These are phyloP conservation scores for Leucocoprinus leucothites DNA, from an alignment of 768 basidiomycete genomes.

Conservation along the genomic window DNA sequence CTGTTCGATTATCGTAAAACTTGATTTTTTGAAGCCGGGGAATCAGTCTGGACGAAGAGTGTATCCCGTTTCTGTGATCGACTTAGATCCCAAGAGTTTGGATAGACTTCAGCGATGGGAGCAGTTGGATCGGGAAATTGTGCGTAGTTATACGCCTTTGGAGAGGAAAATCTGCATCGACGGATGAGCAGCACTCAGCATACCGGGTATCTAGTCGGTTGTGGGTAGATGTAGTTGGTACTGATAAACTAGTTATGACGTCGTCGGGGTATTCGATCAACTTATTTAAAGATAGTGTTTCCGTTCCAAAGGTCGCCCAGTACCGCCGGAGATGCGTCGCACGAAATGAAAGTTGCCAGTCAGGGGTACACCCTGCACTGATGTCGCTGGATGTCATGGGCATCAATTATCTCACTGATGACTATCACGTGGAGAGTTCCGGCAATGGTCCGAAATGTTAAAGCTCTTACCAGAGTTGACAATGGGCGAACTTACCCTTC, in stretches of 20 bases:
- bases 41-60: slow-evolving; percentile 11
- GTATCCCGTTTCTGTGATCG: slow-evolving; percentile 63
- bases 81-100: slow-evolving; percentile 81
- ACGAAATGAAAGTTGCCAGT: no score
- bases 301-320: neutral
- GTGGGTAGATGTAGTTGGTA: neutral
- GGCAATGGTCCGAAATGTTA: slow-evolving; percentile 7
- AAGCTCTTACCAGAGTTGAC: neutral
- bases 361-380: no score
- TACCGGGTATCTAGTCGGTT: neutral
- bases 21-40: slow-evolving; percentile 27
- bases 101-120: slow-evolving; percentile 67
- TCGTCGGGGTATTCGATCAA: neutral
- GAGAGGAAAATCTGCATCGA: slow-evolving; percentile 32
- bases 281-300: slow-evolving; percentile 12
- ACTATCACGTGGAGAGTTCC: slow-evolving; percentile 9
- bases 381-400: no score
- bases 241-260: no score
- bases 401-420: neutral
- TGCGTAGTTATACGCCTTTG: slow-evolving; percentile 18
- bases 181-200: slow-evolving; percentile 14
- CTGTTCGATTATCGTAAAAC: slow-evolving; percentile 61
- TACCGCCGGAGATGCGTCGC: no score
- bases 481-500: neutral
- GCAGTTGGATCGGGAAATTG: slow-evolving; percentile 67